Conservation (phyloP, 305 asterid genomes). For the Fraxinus xanthoxyloides region DNA sequence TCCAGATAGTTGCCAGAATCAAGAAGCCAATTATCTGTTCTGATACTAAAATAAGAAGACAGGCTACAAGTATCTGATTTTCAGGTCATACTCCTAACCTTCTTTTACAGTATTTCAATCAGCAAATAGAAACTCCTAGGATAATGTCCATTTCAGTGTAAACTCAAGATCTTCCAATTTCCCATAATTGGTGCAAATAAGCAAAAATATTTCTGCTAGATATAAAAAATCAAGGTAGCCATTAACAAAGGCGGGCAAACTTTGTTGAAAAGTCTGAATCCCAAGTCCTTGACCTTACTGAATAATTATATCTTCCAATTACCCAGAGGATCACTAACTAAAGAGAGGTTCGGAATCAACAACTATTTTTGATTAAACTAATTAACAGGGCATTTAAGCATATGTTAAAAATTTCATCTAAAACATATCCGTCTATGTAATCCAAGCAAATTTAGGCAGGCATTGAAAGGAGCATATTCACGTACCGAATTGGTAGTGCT, state of each 20-base stretch:
- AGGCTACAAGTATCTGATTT: not conserved
- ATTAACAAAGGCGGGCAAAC: not conserved
- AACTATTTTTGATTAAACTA: conserved; percentile 10
- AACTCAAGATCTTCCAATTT: conserved; percentile 2
- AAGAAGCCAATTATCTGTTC: conserved; percentile 2
- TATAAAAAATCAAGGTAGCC: not conserved
- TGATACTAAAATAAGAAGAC: not conserved
- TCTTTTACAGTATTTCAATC: conserved; percentile 1
- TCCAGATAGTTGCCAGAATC: conserved; percentile 4
- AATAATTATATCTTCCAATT: not conserved
- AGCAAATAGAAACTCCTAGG: not conserved
- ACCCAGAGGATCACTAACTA: not conserved
- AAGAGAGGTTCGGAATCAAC: not conserved
- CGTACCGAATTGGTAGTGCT: conserved; percentile 77
- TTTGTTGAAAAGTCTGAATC: not conserved
- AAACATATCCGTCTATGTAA: not conserved
- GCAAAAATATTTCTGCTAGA: not conserved
- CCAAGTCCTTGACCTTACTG: not conserved
- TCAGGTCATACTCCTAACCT: conserved; percentile 1
- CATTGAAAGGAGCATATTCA: not conserved
- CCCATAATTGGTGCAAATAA: not conserved
- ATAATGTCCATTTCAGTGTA: conserved; percentile 1
- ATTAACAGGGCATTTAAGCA: not conserved
- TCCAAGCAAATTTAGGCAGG: conserved; percentile 15
- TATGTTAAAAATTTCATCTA: not conserved